A percentile compares a stretch with the other conserved stretches of the same genome.
These are phyloP conservation scores for Diutina sp. DNA, from an alignment of 1,139 yeast genomes.

Conservation along the genomic window DNA sequence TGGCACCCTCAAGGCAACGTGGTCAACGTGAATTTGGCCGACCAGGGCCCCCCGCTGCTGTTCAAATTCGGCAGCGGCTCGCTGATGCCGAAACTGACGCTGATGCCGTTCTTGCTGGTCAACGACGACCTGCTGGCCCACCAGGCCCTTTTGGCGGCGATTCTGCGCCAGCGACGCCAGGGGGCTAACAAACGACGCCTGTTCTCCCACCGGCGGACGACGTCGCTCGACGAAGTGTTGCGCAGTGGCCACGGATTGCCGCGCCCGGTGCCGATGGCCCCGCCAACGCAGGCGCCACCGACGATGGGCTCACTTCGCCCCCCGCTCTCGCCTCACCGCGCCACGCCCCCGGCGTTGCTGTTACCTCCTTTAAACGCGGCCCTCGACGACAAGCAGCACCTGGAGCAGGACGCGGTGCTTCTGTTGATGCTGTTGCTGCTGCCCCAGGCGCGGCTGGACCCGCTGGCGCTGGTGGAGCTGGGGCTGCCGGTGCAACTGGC, in stretches of 20 bases:
- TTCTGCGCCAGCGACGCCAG: neutral
- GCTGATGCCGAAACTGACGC: neutral
- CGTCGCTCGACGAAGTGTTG: neutral
- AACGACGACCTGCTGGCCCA: conserved; percentile 2
- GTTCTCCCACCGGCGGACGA: neutral
- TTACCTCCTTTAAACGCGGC: neutral
- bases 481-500: neutral
- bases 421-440: neutral
- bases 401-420: conserved; percentile 2
- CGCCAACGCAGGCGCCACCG: neutral
- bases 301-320: neutral
- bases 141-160: neutral
- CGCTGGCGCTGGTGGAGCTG: neutral
- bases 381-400: neutral
- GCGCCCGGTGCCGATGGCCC: neutral
- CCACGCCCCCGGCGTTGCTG: neutral
- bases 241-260: conserved; percentile 1
- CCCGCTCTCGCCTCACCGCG: neutral
- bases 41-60: neutral
- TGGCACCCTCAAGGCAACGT: conserved; percentile 1
- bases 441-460: neutral
- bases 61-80: neutral
- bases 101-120: neutral
- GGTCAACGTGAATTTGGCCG: conserved; percentile 1
- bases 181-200: neutral